These are phyloP conservation scores for Euphorbia tirucalli DNA, from an alignment of 345 rosid species.

Conservation along the genomic window DNA sequence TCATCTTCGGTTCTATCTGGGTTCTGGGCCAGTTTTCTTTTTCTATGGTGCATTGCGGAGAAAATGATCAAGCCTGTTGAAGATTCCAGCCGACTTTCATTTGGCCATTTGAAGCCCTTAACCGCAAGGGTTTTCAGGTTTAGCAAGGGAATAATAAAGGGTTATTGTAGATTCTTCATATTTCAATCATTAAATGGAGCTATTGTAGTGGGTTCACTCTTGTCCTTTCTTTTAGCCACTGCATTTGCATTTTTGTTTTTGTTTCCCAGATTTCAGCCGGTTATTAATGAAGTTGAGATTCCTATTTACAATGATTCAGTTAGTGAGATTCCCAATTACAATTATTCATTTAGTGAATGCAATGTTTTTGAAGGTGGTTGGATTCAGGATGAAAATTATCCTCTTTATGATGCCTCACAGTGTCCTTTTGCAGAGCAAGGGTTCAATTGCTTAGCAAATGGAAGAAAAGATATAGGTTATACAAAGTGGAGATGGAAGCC, in stretches of 20 bases:
- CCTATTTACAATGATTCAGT: slow-evolving; percentile 25
- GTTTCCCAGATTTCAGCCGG: slow-evolving; percentile 42
- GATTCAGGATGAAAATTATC: slow-evolving; percentile 56
- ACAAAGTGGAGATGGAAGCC: slow-evolving; percentile 76
- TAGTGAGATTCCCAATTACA: neutral
- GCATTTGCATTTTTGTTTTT: slow-evolving; percentile 40
- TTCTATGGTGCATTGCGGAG: neutral
- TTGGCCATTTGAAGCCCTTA: slow-evolving; percentile 31
- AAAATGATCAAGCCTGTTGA: slow-evolving; percentile 25
- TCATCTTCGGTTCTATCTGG: neutral
- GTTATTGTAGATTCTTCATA: slow-evolving; percentile 35
- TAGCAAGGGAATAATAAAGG: slow-evolving; percentile 29
- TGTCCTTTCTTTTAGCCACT: slow-evolving; percentile 43
- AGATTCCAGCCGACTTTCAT: slow-evolving; percentile 21
- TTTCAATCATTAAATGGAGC: slow-evolving; percentile 40
- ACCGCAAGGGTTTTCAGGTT: slow-evolving; percentile 32
- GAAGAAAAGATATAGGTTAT: slow-evolving; percentile 54
- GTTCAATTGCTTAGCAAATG: slow-evolving; percentile 63
- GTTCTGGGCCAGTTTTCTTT: neutral
- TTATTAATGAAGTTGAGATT: slow-evolving; percentile 20
- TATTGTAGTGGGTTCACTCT: slow-evolving; percentile 31
- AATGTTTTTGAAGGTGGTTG: slow-evolving; percentile 57
- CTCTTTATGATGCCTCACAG: slow-evolving; percentile 58
- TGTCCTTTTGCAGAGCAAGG: slow-evolving; percentile 68
- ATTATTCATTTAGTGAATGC: slow-evolving; percentile 30